These are phyloP conservation scores for Clitocybe nebularis DNA, from an alignment of 1,284 basidiomycete species.

Conservation along the genomic window DNA sequence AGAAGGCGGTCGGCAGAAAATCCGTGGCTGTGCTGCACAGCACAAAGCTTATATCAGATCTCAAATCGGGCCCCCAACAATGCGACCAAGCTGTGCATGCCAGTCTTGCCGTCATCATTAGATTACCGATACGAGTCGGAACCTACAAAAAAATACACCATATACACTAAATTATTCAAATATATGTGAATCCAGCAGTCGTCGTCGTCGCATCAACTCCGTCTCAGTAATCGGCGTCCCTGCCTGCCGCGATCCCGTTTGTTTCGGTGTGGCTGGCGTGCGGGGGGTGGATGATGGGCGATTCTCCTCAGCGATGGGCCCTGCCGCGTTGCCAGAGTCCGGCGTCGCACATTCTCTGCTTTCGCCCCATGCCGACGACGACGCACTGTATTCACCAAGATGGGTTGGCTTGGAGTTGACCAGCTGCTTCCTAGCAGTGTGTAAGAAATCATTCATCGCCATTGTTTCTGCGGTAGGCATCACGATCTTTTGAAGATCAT, in stretches of 20 bases:
- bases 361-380: background rate
- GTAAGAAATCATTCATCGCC: background rate
- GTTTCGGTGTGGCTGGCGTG: conserved; percentile 26
- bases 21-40: conserved; percentile 31
- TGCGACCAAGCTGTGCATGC: conserved; percentile 24
- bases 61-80: conserved; percentile 19
- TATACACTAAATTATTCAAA: conserved; percentile 31
- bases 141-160: no score
- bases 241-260: conserved; percentile 38
- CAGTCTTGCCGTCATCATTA: conserved; percentile 3
- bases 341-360: background rate
- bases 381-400: no score
- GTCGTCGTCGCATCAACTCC: conserved; percentile 74
- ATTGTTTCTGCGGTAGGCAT: background rate
- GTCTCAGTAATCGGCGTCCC: conserved; percentile 71
- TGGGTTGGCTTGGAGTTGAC: no score
- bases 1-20: no score
- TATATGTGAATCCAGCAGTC: conserved; percentile 64
- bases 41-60: conserved; percentile 29
- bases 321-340: conserved; percentile 10
- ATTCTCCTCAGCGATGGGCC: conserved; percentile 12
- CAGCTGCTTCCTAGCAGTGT: no score
- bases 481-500: background rate
- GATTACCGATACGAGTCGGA: background rate
- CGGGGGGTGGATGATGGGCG: conserved; percentile 13